Percentiles rank a stretch among this genome's conserved stretches.
phyloP scores from a whole-genome alignment of 352 stramenopile species.

The Phytophthora rubi region DNA sequence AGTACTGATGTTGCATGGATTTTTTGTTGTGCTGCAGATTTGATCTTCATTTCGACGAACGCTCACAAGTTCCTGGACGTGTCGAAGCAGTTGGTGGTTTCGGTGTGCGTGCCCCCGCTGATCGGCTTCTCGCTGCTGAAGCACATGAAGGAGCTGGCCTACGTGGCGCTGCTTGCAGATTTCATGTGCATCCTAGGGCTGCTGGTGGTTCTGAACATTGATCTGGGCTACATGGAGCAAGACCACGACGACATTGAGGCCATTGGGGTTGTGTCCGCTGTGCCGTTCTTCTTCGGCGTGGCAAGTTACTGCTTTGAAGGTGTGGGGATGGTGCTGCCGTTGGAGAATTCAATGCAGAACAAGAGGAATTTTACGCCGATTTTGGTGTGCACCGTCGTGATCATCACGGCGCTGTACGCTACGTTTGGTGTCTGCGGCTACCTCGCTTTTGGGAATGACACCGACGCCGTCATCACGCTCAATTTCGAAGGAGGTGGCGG shows the following conservation, averaged over 20 bases:
- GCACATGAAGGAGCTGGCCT: slow-evolving; percentile 89
- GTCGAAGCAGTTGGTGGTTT: slow-evolving; percentile 60
- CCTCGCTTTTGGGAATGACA: slow-evolving; percentile 83
- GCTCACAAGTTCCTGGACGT: slow-evolving; percentile 74
- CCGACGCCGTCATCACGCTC: slow-evolving; percentile 89
- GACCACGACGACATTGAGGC: slow-evolving; percentile 61
- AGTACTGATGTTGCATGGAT: background rate
- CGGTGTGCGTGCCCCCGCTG: slow-evolving; percentile 68
- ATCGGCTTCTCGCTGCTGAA: slow-evolving; percentile 83
- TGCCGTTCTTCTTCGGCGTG: slow-evolving; percentile 91
- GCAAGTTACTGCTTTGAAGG: slow-evolving; percentile 93
- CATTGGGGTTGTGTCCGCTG: slow-evolving; percentile 58
- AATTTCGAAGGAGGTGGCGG: slow-evolving; percentile 78
- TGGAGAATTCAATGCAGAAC: slow-evolving; percentile 90
- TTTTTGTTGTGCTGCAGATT: slow-evolving; percentile 44
- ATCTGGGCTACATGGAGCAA: slow-evolving; percentile 76
- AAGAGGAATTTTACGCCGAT: slow-evolving; percentile 77
- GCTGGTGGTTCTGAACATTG: slow-evolving; percentile 81
- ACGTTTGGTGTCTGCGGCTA: slow-evolving; percentile 90
- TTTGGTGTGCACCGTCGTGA: slow-evolving; percentile 71
- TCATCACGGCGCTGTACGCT: slow-evolving; percentile 88
- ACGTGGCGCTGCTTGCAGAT: slow-evolving; percentile 90
- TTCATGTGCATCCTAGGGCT: slow-evolving; percentile 89
- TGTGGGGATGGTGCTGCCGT: slow-evolving; percentile 86
- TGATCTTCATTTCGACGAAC: slow-evolving; percentile 94